Evolutionary conservation across 352 stramenopile species (phyloP), one percentile per base, ranked within the genome.

Genomic region (Pythium coloratum): DNA sequence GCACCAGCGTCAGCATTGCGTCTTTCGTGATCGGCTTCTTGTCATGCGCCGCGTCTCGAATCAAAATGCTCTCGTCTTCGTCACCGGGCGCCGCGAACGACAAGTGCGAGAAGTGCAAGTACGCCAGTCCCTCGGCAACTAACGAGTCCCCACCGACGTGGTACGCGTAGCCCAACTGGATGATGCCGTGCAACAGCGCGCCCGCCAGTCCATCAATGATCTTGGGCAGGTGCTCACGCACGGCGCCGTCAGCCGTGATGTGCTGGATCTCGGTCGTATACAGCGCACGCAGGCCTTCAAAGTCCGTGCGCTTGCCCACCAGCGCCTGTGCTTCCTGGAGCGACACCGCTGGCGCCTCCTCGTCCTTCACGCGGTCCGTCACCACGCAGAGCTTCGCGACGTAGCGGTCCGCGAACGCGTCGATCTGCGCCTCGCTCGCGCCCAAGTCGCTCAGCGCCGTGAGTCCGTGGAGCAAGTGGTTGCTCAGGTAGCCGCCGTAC

Each of bases 151-250:
- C 67, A 18, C 70, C 70, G 46, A 76, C 64, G 34, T 70, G 73
- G 57, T 75, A 76, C 55, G 70, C 60, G 49, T 80, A 80, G 18
- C 73, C 73, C 62, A 80, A 49, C 44, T 80, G 73, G 54, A 80
- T 80, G 67, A 80, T 72, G 13, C 70, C 71, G 32, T 80, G 73
- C 10, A 77, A 53, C 20, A 80, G 59, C 36, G 73, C 67, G 18
- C 73, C 73, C n/a, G 66, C 70, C 14, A 80, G 70, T 0, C 73
- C 73, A 24, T 60, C 72, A 2, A 74, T 62, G 14, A 79, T 42
- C 12, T 7, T 47, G 6, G 70, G 70, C 54, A 80, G 51, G 56
- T 77, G 70, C 47, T 76, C 64, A 8, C 50, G 51, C n/a, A 80
- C 47, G 2, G 73, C 65, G 24, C 32, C 70, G 36, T 77, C 73